Evolutionary conservation across 2,329 filamentous ascomycete species (phyloP), one percentile per base, ranked within the genome.

Genomic region (Apiospora phragmitis): DNA sequence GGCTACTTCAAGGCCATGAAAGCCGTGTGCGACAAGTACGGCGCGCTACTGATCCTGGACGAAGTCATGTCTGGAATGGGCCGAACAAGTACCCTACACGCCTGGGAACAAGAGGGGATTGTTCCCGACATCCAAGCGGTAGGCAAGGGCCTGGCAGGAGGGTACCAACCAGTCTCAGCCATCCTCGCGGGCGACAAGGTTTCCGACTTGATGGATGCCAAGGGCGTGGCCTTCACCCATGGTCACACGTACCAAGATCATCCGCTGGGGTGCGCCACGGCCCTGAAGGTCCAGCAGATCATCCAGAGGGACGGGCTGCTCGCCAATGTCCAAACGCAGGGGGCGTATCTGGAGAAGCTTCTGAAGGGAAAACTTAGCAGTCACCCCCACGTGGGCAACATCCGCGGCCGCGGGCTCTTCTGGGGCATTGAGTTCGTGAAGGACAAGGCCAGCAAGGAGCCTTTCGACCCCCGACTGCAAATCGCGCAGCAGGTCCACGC

Each of bases 1-100:
- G 92, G 92, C 0, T 96, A 96, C 74, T 89, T 95, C 67, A 81
- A 84, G 67, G 92, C 91, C 0, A 89, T 95, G 80, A 87, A 88
- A 75, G 82, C 83, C 1, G 83, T 96, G 1, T 95, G 93, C 78
- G 86, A 67, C 7, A 67, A 45, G 24, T 45, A 43, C 65, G 41
- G 65, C 38, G 65, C 65, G 14, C 65, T 67, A 26, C 26, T 67
- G 12, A 67, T 67, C 26, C 65, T 67, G n/a, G 65, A 67, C 38
- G 65, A 67, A 43, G 42, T 67, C n/a, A 67, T 94, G 91, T 91
- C 88, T 65, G 91, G 91, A 2, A 87, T 87, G 79, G 90, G 90
- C 1, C 82, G 89, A 1, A 86, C 85, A 0, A 90, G 89, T 0
- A 85, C 82, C 4, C 79, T 91, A 73, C 87, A 93, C 51, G 88